phyloP scores from a whole-genome alignment of 768 basidiomycete species.

The Royoungia palumana region DNA sequence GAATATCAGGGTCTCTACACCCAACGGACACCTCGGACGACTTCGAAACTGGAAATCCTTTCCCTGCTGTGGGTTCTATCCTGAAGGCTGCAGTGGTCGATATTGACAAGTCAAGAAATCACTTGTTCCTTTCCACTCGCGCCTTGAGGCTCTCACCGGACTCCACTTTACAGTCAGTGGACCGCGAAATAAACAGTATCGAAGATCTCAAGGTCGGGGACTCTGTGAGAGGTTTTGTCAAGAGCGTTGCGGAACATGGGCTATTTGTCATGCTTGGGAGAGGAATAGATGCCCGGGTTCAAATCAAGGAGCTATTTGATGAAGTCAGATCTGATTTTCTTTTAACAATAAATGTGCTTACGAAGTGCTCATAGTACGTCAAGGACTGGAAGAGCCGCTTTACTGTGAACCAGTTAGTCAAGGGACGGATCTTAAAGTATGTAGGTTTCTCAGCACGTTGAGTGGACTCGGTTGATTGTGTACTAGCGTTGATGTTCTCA shows the following conservation, averaged over 20 bases:
- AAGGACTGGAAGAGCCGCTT: constrained; percentile 94
- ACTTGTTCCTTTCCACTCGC: constrained; percentile 78
- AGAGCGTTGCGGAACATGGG: constrained; percentile 81
- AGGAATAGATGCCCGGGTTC: constrained; percentile 84
- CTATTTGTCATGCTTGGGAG: constrained; percentile 85
- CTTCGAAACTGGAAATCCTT: constrained; percentile 54
- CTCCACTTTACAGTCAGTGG: constrained; percentile 48
- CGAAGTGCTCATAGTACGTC: constrained; percentile 57
- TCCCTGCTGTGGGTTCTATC: constrained; percentile 62
- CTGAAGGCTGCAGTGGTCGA: constrained; percentile 69
- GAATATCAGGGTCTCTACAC: constrained; percentile 73
- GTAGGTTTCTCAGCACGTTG: constrained; percentile 8
- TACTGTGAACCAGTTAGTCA: constrained; percentile 75
- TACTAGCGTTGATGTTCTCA: constrained; percentile 64
- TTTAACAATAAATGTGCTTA: constrained; percentile 5
- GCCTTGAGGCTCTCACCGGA: constrained; percentile 62
- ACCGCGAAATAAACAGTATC: constrained; percentile 64
- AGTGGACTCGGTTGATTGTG: constrained; percentile 5
- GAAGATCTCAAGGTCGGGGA: constrained; percentile 68
- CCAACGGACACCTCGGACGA: constrained; percentile 82
- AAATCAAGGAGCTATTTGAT: constrained; percentile 91
- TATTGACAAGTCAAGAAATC: constrained; percentile 62
- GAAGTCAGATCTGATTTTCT: constrained; percentile 43
- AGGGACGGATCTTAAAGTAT: constrained; percentile 81
- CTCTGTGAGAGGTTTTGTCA: constrained; percentile 84